These are phyloP conservation scores for Arthrobotrys sinensis DNA, from an alignment of 2,329 filamentous ascomycete genomes.

Conservation along the genomic window DNA sequence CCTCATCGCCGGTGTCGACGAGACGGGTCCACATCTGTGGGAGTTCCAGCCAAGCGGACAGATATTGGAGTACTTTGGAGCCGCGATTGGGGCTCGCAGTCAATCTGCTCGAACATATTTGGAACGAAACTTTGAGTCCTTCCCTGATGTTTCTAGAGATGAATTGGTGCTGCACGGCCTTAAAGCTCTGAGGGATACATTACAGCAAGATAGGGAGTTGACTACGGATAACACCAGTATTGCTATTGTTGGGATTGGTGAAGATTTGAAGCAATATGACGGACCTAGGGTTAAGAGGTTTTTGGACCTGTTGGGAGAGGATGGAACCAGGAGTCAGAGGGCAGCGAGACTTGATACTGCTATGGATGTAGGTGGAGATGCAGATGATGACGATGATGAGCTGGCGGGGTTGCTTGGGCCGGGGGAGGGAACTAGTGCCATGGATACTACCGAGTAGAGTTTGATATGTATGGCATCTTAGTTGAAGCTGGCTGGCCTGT, in stretches of 20 bases:
- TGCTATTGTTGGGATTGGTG: slow-evolving; percentile 79
- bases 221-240: slow-evolving; percentile 97
- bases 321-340: slow-evolving; percentile 70
- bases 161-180: slow-evolving; percentile 93
- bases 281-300: slow-evolving; percentile 87
- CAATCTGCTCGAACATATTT: slow-evolving; percentile 99
- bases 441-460: slow-evolving; percentile 65
- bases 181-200: slow-evolving; percentile 90
- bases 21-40: slow-evolving; percentile 93
- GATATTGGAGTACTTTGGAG: slow-evolving; percentile 97
- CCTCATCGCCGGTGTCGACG: slow-evolving; percentile 92
- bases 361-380: slow-evolving; percentile 66
- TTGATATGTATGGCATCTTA: slow-evolving; percentile 33
- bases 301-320: slow-evolving; percentile 79
- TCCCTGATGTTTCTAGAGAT: slow-evolving; percentile 82
- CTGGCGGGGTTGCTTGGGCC: slow-evolving; percentile 71
- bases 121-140: slow-evolving; percentile 89
- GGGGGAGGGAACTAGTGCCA: slow-evolving; percentile 60
- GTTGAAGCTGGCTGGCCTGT: neutral
- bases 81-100: slow-evolving; percentile 93
- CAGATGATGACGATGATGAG: slow-evolving; percentile 67
- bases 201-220: slow-evolving; percentile 97
- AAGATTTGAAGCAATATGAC: slow-evolving; percentile 80
- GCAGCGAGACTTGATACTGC: slow-evolving; percentile 66
- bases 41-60: slow-evolving; percentile 97